Percentiles rank a stretch among this genome's conserved stretches.
Evolutionary conservation across 2,329 filamentous ascomycete genomes (phyloP).

Genomic region (Sporothrix mexicana): DNA sequence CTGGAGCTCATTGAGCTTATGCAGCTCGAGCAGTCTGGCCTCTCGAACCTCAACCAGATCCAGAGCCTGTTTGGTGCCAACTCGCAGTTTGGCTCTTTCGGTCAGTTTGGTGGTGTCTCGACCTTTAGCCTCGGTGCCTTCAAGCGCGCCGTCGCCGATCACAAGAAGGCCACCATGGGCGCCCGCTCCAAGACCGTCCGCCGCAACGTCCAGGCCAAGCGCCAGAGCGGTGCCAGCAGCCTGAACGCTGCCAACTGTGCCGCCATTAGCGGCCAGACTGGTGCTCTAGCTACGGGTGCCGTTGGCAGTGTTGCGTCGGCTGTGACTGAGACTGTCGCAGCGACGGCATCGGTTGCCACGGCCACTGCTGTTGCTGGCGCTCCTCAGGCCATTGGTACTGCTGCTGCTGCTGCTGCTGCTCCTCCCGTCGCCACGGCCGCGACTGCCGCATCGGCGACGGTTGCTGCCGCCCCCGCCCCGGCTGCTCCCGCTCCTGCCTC

Average conservation of each 20-base stretch:
- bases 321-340: constrained; percentile 32
- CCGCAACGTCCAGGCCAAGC: constrained; percentile 39
- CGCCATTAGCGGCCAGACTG: background rate
- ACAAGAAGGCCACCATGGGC: constrained; percentile 40
- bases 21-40: constrained; percentile 43
- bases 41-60: constrained; percentile 41
- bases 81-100: constrained; percentile 32
- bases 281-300: constrained; percentile 8
- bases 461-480: constrained; percentile 33
- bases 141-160: constrained; percentile 42
- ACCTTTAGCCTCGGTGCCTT: constrained; percentile 39
- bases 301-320: constrained; percentile 27
- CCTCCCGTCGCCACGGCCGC: constrained; percentile 1
- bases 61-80: constrained; percentile 43
- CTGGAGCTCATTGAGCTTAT: constrained; percentile 45
- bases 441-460: constrained; percentile 16
- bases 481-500: constrained; percentile 23
- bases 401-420: constrained; percentile 28
- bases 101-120: constrained; percentile 36
- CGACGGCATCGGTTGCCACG: constrained; percentile 17
- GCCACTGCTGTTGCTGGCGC: constrained; percentile 10
- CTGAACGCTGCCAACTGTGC: constrained; percentile 24
- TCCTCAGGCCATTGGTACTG: background rate
- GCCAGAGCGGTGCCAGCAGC: constrained; percentile 35
- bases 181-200: constrained; percentile 39